phyloP scores from a whole-genome alignment of 192 early-diverging fungal genomes.

The Funneliformis geosporum region DNA sequence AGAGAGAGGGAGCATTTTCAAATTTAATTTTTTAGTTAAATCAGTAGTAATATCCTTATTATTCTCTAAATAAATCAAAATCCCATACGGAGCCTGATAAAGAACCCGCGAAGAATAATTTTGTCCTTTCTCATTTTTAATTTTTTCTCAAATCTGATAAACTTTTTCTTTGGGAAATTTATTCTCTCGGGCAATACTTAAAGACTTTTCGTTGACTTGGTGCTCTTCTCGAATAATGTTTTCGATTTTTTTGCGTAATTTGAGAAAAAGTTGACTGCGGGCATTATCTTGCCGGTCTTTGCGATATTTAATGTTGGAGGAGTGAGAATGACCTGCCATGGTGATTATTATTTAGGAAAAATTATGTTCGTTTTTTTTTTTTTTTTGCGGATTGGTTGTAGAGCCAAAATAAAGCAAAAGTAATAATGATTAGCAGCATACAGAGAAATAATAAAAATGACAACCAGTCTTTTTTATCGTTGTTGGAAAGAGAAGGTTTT shows the following conservation, averaged over 20 bases:
- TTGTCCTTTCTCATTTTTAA: not conserved
- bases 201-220: not conserved
- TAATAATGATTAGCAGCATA: too few relatives aligned
- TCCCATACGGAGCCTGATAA: not conserved
- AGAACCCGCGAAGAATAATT: not conserved
- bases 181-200: not conserved
- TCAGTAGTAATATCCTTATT: not conserved
- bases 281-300: constrained; percentile 9
- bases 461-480: too few relatives aligned
- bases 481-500: too few relatives aligned
- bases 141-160: constrained; percentile 16
- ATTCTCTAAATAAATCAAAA: not conserved
- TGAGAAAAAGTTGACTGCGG: constrained; percentile 13
- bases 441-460: too few relatives aligned
- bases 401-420: too few relatives aligned
- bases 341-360: too few relatives aligned
- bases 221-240: not conserved
- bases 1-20: not conserved
- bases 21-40: not conserved
- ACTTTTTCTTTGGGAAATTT: constrained; percentile 24
- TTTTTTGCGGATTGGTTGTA: too few relatives aligned
- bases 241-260: constrained; percentile 14
- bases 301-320: not conserved
- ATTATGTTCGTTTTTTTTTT: too few relatives aligned
- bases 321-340: constrained; percentile 21